Evolutionary conservation across 2,329 filamentous ascomycete species (phyloP).

Genomic region (Penicillium sp.): DNA sequence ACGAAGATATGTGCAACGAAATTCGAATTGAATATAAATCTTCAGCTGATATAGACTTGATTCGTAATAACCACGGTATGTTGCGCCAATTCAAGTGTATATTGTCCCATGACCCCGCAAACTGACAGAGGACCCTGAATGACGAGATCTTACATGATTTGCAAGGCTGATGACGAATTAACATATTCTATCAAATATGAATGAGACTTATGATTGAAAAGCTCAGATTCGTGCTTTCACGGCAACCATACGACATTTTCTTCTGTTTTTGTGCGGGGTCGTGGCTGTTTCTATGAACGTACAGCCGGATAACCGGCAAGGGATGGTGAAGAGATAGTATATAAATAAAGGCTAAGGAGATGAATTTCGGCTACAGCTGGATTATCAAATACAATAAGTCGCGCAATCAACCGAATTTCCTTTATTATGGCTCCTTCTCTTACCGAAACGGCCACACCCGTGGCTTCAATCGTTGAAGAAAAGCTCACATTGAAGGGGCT

Average conservation of each 20-base stretch:
- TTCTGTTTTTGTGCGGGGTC: not conserved
- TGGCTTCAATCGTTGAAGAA: not conserved
- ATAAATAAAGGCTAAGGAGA: no score
- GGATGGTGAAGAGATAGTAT: not conserved
- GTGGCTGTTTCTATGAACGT: not conserved
- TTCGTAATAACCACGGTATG: not conserved
- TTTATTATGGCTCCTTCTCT: constrained; percentile 6
- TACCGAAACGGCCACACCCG: constrained; percentile 4
- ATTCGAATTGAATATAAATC: not conserved
- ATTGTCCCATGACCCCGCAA: constrained; percentile 14
- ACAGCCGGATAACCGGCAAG: constrained; percentile 7
- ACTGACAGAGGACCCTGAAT: not conserved
- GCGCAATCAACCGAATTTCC: no score
- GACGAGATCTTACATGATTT: constrained; percentile 20
- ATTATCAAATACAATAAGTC: not conserved
- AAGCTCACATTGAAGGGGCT: constrained; percentile 16
- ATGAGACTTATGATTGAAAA: not conserved
- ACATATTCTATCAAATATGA: not conserved
- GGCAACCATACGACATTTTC: constrained; percentile 6
- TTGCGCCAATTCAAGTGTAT: constrained; percentile 14
- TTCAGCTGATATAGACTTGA: not conserved
- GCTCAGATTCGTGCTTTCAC: constrained; percentile 9
- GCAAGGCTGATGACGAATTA: constrained; percentile 11
- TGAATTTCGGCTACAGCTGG: not conserved
- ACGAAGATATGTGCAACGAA: not conserved